Conservation (phyloP, 306 rosid genomes). For the Notholithocarpus densiflorus region DNA sequence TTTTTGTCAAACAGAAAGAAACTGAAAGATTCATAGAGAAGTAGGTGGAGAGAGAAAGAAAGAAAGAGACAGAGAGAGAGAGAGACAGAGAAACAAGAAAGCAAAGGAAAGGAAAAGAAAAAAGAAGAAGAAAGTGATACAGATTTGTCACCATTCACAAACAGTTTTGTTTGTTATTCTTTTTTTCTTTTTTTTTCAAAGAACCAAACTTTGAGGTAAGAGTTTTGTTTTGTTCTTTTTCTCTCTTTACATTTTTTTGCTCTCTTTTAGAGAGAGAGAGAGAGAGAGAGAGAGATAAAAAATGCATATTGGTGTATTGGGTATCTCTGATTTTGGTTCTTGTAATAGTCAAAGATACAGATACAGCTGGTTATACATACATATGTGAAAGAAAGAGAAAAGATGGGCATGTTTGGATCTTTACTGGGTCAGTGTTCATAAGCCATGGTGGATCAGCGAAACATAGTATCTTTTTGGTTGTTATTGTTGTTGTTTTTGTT, state of each 20-base stretch:
- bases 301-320: slow-evolving; percentile 36
- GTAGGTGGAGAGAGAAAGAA: background rate
- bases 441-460: slow-evolving; percentile 54
- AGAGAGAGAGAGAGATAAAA: slow-evolving; percentile 7
- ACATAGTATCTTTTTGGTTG: slow-evolving; percentile 31
- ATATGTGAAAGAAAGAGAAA: slow-evolving; percentile 7
- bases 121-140: slow-evolving; percentile 23
- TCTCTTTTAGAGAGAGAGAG: background rate
- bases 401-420: slow-evolving; percentile 49
- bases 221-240: background rate
- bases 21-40: slow-evolving; percentile 15
- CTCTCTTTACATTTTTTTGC: no score
- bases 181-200: background rate
- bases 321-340: slow-evolving; percentile 30
- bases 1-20: slow-evolving; percentile 48
- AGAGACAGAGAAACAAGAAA: slow-evolving; percentile 5
- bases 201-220: slow-evolving; percentile 41
- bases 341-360: slow-evolving; percentile 22
- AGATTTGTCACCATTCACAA: slow-evolving; percentile 26
- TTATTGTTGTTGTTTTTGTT: slow-evolving; percentile 37
- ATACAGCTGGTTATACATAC: background rate
- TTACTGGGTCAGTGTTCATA: slow-evolving; percentile 20
- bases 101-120: slow-evolving; percentile 2
- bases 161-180: background rate
- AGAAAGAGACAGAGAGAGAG: background rate